Base-by-base conservation (phyloP, 1,284 basidiomycete species). In the Stygiomarasmius scandens region DNA sequence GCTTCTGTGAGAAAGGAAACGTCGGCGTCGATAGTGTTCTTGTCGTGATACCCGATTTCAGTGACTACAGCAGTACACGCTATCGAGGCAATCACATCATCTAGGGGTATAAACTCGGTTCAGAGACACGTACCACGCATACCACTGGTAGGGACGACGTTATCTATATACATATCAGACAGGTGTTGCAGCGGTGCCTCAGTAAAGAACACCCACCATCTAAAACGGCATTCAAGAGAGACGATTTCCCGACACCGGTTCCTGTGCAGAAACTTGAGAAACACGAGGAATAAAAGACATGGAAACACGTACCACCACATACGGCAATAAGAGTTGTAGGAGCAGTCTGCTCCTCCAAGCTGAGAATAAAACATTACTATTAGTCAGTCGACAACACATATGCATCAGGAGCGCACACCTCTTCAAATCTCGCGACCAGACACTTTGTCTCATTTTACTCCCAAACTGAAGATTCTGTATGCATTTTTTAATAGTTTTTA, bases 1-100 rank as follows among this genome's bases (percentile, higher is more conserved):
- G 67, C 63, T 58, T 75, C 74, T 0, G 80, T 75, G 27, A 87
- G 68, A 64, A 87, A 87, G 0, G 82, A 79, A 2, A 87, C 77
- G 54, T 85, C 82, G 0, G 79, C 85, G 27, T 83, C 79, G 47
- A 87, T 82, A 0, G 77, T 82, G 36, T 69, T 66, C 66, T 83
- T 80, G 25, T 72, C 69, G 60, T 86, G 84, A 62, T 85, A 81
- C 0, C 74, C 69, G 29, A 87, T 79, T 62, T 85, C 83, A 0
- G 85, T 87, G 0, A 85, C 83, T n/a, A 86, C 84, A 5, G 84
- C 83, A 3, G 84, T 86, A 61, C 85, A 86, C n/a, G 85, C 84
- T 84, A 55, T 23, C 56, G 45, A 16, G 22, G 55, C n/a, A n/a
- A 11, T 49, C 19, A 64, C 44, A 49, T 48, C 54, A 51, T 11